These are phyloP conservation scores for Zygoascus biomembranicola DNA, from an alignment of 805 yeast species.

Conservation along the genomic window DNA sequence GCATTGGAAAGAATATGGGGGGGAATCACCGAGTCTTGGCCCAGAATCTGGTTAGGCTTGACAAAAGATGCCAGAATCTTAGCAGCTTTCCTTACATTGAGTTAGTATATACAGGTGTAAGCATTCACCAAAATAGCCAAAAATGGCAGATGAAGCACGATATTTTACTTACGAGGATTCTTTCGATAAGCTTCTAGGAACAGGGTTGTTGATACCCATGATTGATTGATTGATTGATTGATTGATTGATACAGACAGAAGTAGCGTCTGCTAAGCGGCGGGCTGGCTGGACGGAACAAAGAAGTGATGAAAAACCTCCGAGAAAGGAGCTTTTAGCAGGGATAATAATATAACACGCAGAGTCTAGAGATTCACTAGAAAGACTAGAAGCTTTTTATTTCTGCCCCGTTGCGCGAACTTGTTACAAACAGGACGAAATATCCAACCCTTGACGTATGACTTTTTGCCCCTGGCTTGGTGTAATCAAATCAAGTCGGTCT, in stretches of 20 bases:
- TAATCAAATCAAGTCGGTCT: too few species aligned
- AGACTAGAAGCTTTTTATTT: too few species aligned
- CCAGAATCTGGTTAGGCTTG: slow-evolving; percentile 89
- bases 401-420: too few species aligned
- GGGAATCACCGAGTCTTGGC: slow-evolving; percentile 83
- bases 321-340: too few species aligned
- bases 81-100: slow-evolving; percentile 72
- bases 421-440: too few species aligned
- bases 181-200: slow-evolving; percentile 80
- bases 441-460: too few species aligned
- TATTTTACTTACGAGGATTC: slow-evolving; percentile 80
- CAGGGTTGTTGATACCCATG: slow-evolving; percentile 87
- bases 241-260: neutral
- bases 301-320: too few species aligned
- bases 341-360: too few species aligned
- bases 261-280: too few species aligned
- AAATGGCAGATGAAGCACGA: neutral
- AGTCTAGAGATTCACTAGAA: too few species aligned
- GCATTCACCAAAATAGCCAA: slow-evolving; percentile 1
- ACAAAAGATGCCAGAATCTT: slow-evolving; percentile 81
- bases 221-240: neutral
- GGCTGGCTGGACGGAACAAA: too few species aligned
- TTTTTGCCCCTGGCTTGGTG: too few species aligned
- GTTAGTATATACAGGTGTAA: neutral
- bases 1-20: slow-evolving; percentile 81